Conservation (phyloP, 108 stramenopile genomes). For the Skeletonema costatum region DNA sequence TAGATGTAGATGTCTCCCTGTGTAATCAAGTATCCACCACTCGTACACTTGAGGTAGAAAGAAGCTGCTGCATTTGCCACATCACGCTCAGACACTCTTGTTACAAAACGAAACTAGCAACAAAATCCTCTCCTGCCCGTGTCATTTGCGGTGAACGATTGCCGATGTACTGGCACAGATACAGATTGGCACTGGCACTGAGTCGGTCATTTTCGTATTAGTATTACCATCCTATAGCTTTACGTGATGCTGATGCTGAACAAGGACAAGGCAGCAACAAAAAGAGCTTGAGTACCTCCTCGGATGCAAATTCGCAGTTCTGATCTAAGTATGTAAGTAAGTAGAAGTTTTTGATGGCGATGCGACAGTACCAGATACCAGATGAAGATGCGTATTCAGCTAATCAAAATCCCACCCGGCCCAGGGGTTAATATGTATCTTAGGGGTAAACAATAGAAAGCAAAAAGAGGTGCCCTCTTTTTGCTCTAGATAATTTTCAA, state of each 20-base stretch:
- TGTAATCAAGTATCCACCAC: constrained; percentile 53
- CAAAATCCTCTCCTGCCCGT: constrained; percentile 28
- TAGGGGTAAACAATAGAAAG: too few relatives aligned
- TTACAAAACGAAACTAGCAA: constrained; percentile 25
- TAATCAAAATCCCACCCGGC: too few relatives aligned
- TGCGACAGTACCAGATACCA: too few relatives aligned
- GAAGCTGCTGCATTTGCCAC: constrained; percentile 48
- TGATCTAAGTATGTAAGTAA: too few relatives aligned
- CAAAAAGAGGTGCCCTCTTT: too few relatives aligned
- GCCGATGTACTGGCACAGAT: constrained; percentile 42
- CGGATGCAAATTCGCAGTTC: constrained; percentile 70
- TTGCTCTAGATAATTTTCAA: too few relatives aligned
- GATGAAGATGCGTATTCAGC: too few relatives aligned
- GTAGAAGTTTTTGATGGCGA: too few relatives aligned
- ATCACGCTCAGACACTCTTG: constrained; percentile 46
- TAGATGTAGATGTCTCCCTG: constrained; percentile 87
- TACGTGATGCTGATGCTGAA: constrained; percentile 64
- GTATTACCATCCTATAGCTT: constrained; percentile 57
- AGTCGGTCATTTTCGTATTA: constrained; percentile 43
- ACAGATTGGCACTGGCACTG: too few relatives aligned
- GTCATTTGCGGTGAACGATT: constrained; percentile 47
- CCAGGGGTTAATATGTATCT: too few relatives aligned
- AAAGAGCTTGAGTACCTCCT: constrained; percentile 75
- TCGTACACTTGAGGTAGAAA: constrained; percentile 36
- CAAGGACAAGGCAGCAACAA: constrained; percentile 64